Evolutionary conservation across 345 rosid species (phyloP), one percentile per base, ranked within the genome.

Genomic region (Psidium friedrichsthalianum): DNA sequence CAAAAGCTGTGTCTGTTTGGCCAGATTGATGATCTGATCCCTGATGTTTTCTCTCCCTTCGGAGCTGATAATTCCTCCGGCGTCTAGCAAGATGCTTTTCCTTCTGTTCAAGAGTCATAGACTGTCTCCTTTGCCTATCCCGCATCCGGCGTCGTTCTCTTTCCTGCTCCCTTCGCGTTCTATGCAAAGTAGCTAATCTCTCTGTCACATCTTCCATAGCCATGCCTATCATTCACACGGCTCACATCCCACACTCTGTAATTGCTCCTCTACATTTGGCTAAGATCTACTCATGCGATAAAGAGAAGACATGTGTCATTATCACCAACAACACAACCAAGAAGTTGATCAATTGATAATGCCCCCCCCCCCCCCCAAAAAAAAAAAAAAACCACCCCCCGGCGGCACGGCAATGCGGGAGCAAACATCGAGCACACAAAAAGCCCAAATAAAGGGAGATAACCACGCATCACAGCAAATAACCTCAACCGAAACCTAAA

Each of bases 11-110:
- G 61, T 55, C 59, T 5, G 86, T 54, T 11, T 82, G 87, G 61
- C 89, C 84, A 82, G 86, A 56, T 82, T 89, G 96, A 85, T 92
- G 86, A 84, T 87, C 92, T 12, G 86, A 81, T 22, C 86, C 89
- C 82, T 88, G 85, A 22, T 85, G 87, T 90, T 89, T 94, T 91
- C 95, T 93, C 83, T 91, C 94, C 84, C 98, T 90, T 69, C 98
- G 86, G 8, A 96, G 88, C 85, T 94, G 98, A 82, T 97, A 96
- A 85, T 97, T 96, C 83, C 93, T 91, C 27, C 99, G 96, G 25
- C 99, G 98, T 82, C 98, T 85, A 74, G 99, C 98, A 54, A 97
- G 95, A 90, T 97, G 99, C 52, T 90, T 94, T 74, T 97, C 99
- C 88, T 94, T 93, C 89, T 97, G 98, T 57, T 94, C 97, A 47